Conservation (phyloP, 495 filamentous ascomycete species). For the Cladorrhinum samala region DNA sequence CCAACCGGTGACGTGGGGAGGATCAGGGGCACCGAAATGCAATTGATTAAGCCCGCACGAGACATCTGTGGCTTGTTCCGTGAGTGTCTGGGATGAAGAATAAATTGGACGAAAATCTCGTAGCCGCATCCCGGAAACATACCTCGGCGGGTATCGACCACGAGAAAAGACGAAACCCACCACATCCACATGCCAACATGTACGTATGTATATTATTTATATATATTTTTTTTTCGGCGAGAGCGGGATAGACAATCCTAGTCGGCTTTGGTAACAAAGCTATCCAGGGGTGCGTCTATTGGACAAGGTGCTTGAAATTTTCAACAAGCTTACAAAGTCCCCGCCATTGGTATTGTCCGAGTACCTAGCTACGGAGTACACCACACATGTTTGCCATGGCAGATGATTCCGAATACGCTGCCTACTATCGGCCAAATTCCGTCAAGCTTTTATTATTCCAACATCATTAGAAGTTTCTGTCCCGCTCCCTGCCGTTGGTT, state of each 20-base stretch:
- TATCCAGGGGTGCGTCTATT: background rate
- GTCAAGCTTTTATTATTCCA: too few species aligned
- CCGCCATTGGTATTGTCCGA: too few species aligned
- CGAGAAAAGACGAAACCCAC: background rate
- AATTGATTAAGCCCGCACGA: too few species aligned
- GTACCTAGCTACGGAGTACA: too few species aligned
- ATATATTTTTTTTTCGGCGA: background rate
- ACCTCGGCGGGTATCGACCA: background rate
- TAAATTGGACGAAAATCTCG: background rate
- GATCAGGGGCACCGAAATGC: background rate
- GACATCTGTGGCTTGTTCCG: too few species aligned
- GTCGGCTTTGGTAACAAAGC: background rate
- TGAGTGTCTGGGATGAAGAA: too few species aligned
- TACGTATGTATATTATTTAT: background rate
- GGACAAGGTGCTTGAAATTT: too few species aligned
- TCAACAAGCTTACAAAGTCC: too few species aligned
- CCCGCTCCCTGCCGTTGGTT: background rate
- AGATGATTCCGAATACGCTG: background rate
- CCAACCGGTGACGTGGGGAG: background rate
- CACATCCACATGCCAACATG: background rate
- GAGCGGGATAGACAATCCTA: background rate
- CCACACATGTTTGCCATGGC: background rate
- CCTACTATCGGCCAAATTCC: too few species aligned
- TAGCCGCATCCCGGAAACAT: background rate
- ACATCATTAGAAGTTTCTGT: too few species aligned